Evolutionary conservation across 1,284 basidiomycete genomes (phyloP).

Genomic region (Apiotrichum domesticum): DNA sequence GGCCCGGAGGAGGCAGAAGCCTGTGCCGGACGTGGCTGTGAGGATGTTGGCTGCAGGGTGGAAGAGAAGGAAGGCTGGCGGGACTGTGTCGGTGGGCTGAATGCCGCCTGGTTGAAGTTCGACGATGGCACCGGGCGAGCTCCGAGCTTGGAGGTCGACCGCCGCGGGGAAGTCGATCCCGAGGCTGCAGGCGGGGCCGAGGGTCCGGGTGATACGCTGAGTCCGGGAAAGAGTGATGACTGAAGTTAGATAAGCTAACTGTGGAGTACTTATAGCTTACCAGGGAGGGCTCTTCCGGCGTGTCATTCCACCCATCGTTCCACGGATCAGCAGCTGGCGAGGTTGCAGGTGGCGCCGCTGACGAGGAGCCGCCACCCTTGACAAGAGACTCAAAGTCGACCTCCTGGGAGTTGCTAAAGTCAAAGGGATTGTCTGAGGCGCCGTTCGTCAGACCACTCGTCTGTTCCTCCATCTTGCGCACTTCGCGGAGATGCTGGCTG

Average conservation of each 20-base stretch:
- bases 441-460: conserved; percentile 25
- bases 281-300: conserved; percentile 17
- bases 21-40: not conserved
- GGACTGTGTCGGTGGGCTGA: conserved; percentile 13
- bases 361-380: conserved; percentile 21
- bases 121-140: conserved; percentile 29
- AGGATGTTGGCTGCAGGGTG: conserved; percentile 15
- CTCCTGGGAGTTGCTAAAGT: conserved; percentile 31
- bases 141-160: not conserved
- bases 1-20: conserved; percentile 19
- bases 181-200: conserved; percentile 5
- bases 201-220: not conserved
- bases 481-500: conserved; percentile 44
- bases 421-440: conserved; percentile 19
- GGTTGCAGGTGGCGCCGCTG: not conserved
- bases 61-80: conserved; percentile 1
- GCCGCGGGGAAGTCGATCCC: not conserved
- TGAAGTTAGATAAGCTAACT: conserved; percentile 1
- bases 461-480: conserved; percentile 43
- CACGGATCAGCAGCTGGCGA: conserved; percentile 31
- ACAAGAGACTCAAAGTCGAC: conserved; percentile 47
- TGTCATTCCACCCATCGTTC: conserved; percentile 39
- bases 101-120: conserved; percentile 36
- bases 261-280: conserved; percentile 7
- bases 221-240: conserved; percentile 11